phyloP scores from a whole-genome alignment of 306 rosid genomes.

The Medicago ruthenica region DNA sequence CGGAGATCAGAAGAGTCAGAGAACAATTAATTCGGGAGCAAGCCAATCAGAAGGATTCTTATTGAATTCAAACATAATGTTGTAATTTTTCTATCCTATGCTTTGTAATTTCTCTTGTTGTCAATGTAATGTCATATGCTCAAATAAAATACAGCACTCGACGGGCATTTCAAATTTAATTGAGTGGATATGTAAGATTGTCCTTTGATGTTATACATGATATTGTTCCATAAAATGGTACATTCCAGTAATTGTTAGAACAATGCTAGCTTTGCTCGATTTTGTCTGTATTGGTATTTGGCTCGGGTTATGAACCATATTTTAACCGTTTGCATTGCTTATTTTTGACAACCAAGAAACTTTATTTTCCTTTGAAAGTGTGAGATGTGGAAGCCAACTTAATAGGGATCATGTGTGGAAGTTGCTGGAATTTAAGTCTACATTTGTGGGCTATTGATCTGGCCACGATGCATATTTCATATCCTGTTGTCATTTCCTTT shows the following conservation, averaged over 20 bases:
- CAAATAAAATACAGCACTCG: conserved; percentile 34
- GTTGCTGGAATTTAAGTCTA: conserved; percentile 10
- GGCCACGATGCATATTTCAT: not conserved
- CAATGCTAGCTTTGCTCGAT: conserved; percentile 20
- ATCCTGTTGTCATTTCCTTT: not conserved
- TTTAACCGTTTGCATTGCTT: not conserved
- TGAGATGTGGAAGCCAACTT: conserved; percentile 14
- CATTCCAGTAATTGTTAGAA: conserved; percentile 30
- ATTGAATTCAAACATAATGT: conserved; percentile 45
- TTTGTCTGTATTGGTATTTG: not conserved
- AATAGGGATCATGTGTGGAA: not conserved
- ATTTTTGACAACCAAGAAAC: not conserved
- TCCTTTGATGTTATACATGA: conserved; percentile 2
- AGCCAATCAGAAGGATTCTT: conserved; percentile 63
- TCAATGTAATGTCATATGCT: conserved; percentile 40
- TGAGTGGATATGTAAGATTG: conserved; percentile 35
- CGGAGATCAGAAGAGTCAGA: conserved; percentile 83
- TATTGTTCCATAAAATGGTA: conserved; percentile 27
- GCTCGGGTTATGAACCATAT: not conserved
- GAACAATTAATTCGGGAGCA: conserved; percentile 72
- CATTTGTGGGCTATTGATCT: conserved; percentile 3
- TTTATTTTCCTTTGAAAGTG: conserved; percentile 9
- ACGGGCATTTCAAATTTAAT: conserved; percentile 17
- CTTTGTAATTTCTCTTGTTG: conserved; percentile 38
- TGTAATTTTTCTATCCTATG: conserved; percentile 35